Evolutionary conservation across 2,329 filamentous ascomycete species (phyloP).

Genomic region (Verticillium dahliae): DNA sequence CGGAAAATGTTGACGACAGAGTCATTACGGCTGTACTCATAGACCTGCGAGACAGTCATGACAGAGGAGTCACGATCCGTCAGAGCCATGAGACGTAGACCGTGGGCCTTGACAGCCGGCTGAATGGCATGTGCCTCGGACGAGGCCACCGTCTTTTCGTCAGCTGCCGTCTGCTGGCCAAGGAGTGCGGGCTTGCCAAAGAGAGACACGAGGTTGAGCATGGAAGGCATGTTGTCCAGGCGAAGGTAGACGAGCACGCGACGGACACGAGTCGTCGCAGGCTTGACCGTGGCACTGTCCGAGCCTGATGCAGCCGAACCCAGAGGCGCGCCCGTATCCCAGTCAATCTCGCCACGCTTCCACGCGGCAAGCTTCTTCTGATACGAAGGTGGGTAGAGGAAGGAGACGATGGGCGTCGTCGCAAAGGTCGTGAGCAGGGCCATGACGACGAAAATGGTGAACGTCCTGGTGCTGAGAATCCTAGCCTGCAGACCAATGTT

Average conservation of each 20-base stretch:
- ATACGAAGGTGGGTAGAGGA: constrained; percentile 55
- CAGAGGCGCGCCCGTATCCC: constrained; percentile 35
- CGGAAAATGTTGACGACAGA: constrained; percentile 89
- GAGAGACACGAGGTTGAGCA: constrained; percentile 70
- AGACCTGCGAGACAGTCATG: constrained; percentile 83
- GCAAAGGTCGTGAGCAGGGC: constrained; percentile 69
- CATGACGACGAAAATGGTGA: constrained; percentile 83
- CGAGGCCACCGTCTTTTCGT: not conserved
- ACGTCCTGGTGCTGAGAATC: constrained; percentile 65
- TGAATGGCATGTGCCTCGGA: constrained; percentile 4
- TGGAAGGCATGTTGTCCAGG: constrained; percentile 73
- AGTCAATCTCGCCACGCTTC: constrained; percentile 74
- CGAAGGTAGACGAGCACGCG: constrained; percentile 75
- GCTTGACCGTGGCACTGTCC: constrained; percentile 17
- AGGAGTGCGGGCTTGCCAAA: constrained; percentile 44
- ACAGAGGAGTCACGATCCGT: constrained; percentile 91
- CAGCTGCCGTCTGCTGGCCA: not conserved
- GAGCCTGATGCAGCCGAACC: constrained; percentile 16
- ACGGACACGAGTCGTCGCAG: constrained; percentile 34
- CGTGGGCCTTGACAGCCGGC: constrained; percentile 64
- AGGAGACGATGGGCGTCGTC: constrained; percentile 63
- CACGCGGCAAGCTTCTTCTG: constrained; percentile 28
- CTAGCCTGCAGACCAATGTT: constrained; percentile 66
- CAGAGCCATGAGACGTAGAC: constrained; percentile 77
- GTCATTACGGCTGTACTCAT: constrained; percentile 66